These are phyloP conservation scores for Malassezia dermatis DNA, from an alignment of 1,284 basidiomycete genomes.

Conservation along the genomic window DNA sequence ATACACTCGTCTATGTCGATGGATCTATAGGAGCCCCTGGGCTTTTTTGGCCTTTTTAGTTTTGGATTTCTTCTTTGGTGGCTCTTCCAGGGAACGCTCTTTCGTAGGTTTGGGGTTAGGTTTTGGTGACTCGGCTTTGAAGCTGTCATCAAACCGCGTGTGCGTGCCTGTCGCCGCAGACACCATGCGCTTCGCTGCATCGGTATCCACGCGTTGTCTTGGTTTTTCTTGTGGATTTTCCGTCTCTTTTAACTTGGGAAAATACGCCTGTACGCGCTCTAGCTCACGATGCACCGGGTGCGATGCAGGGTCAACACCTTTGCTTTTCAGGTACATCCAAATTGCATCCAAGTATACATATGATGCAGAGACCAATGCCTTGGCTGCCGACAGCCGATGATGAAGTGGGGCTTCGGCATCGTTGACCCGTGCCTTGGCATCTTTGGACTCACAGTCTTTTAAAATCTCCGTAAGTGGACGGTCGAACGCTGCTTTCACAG, in stretches of 20 bases:
- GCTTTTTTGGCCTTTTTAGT: not conserved
- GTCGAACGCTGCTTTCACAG: slow-evolving; percentile 1
- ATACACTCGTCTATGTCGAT: not conserved
- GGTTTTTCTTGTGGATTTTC: not conserved
- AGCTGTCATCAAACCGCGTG: slow-evolving; percentile 6
- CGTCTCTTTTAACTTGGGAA: slow-evolving; percentile 11
- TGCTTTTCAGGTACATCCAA: slow-evolving; percentile 16
- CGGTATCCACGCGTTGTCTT: not conserved
- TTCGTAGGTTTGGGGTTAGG: not conserved
- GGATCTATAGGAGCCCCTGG: not conserved
- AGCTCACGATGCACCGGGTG: slow-evolving; percentile 15
- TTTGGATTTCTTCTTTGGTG: not conserved
- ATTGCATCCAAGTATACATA: slow-evolving; percentile 16
- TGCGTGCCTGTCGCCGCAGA: slow-evolving; percentile 4
- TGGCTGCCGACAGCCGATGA: slow-evolving; percentile 9
- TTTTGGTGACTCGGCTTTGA: not conserved
- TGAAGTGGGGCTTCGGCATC: not conserved
- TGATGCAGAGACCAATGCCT: slow-evolving; percentile 8
- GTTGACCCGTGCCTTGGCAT: not conserved
- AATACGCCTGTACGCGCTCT: slow-evolving; percentile 15
- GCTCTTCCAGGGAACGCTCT: not conserved
- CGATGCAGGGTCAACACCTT: slow-evolving; percentile 13
- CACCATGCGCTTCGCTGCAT: slow-evolving; percentile 8
- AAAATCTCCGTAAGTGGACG: not conserved
- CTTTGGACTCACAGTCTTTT: not conserved